Evolutionary conservation across 768 basidiomycete genomes (phyloP), one percentile per base, ranked within the genome.

Genomic region (Krasilnikovozyma curviuscula): DNA sequence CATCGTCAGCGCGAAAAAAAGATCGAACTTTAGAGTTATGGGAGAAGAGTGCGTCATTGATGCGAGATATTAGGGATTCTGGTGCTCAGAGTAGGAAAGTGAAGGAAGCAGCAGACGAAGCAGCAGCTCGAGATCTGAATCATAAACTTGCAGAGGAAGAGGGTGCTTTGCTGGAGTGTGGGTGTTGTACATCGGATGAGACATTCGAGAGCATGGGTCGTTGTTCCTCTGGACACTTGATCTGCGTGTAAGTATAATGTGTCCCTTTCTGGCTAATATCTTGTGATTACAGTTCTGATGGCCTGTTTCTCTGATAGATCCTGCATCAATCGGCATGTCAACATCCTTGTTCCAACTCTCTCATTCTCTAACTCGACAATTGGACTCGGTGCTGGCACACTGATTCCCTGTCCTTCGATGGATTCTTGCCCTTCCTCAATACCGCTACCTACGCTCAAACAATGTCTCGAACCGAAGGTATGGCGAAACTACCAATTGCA

Each of bases 291-390:
- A 23, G 23, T 31, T 0, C 6, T 12, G 25, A 12, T 34, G n/a
- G 13, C 24, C 32, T 6, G 18, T 12, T 12, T 12, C 2, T 1
- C 23, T 19, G 14, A 7, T 29, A 52, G 44, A 10, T 31, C 38
- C 13, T 52, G 50, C 40, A 52, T 52, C 31, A 52, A 52, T 28
- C 46, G 39, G 8, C 50, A 52, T 30, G 44, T 52, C 12, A 23
- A 34, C 25, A 25, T 46, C 23, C 50, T 52, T 18, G 18, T 41
- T 12, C 50, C 50, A 5, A 40, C 50, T 7, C 39, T 52, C 1
- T 34, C 40, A 12, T 52, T 34, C 21, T 40, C 45, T 6, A 4
- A 25, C 21, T 16, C 14, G 28, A 21, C 33, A 10, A 28, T 16
- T 39, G 8, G 25, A 24, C 16, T 18, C 37, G 9, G 28, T 10